Evolutionary conservation across 192 early-diverging fungal species (phyloP).

Genomic region (Backusella westeae): DNA sequence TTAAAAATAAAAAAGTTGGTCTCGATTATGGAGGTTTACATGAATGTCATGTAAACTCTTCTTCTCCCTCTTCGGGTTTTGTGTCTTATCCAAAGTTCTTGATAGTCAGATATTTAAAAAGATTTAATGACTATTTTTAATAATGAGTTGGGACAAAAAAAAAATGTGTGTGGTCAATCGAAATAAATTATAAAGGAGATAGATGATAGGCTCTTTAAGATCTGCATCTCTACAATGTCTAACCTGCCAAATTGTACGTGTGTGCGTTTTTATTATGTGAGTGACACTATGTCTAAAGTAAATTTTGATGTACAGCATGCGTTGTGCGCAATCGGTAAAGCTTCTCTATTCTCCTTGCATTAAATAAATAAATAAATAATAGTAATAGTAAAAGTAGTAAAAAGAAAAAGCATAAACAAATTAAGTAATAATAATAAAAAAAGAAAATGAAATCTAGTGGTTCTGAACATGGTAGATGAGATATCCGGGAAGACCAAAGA

Average conservation of each 20-base stretch:
- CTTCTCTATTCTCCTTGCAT: constrained; percentile 8
- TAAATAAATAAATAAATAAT: constrained; percentile 9
- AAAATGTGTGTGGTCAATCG: neutral
- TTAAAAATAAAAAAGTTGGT: neutral
- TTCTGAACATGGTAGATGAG: constrained; percentile 48
- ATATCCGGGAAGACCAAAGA: constrained; percentile 54
- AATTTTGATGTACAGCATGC: constrained; percentile 9
- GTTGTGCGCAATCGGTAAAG: neutral
- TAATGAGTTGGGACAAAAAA: neutral
- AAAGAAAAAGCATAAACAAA: neutral
- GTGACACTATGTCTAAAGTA: neutral
- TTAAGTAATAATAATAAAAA: neutral
- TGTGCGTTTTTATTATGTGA: neutral
- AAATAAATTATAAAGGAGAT: neutral
- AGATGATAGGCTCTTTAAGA: neutral
- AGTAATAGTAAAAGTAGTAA: neutral
- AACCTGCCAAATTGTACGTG: constrained; percentile 1
- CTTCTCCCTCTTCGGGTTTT: too few species aligned
- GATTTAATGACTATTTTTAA: neutral
- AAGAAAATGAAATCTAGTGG: neutral
- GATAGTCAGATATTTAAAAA: too few species aligned
- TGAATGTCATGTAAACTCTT: too few species aligned
- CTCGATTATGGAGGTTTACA: neutral
- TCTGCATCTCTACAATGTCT: constrained; percentile 1
- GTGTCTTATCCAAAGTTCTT: too few species aligned